Evolutionary conservation across 305 asterid genomes (phyloP).

Genomic region (Solanum hybrid): DNA sequence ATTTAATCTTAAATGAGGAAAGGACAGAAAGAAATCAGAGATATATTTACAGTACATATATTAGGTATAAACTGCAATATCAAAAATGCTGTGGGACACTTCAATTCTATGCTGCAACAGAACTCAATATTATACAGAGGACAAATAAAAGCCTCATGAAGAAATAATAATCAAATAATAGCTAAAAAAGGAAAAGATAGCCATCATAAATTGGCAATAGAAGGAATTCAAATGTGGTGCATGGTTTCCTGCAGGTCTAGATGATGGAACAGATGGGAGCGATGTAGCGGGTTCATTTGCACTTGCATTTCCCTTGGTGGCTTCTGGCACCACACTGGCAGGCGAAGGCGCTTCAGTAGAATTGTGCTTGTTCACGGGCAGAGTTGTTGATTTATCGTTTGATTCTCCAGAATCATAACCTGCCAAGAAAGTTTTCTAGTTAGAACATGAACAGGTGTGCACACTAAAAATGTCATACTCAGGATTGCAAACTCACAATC

Average conservation of each 20-base stretch:
- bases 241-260: conserved; percentile 24
- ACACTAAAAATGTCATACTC: neutral
- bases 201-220: conserved; percentile 22
- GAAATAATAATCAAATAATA: conserved; percentile 39
- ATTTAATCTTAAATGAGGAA: neutral
- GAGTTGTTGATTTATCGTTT: conserved; percentile 29
- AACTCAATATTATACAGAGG: conserved; percentile 2
- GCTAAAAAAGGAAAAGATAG: conserved; percentile 25
- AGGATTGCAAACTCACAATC: conserved; percentile 49
- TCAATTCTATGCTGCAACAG: neutral
- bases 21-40: neutral
- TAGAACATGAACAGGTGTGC: neutral
- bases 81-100: neutral
- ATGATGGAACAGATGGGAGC: conserved; percentile 18
- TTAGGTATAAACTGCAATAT: neutral
- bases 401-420: conserved; percentile 43
- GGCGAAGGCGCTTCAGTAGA: conserved; percentile 54
- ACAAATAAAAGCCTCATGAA: conserved; percentile 16
- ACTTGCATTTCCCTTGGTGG: conserved; percentile 33
- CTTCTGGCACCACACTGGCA: conserved; percentile 53
- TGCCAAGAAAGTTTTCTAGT: conserved; percentile 13
- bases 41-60: neutral
- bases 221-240: conserved; percentile 28
- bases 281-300: conserved; percentile 13
- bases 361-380: conserved; percentile 36